Evolutionary conservation across 2,329 filamentous ascomycete genomes (phyloP).

Genomic region (Stachybotrys chlorohalonatus): DNA sequence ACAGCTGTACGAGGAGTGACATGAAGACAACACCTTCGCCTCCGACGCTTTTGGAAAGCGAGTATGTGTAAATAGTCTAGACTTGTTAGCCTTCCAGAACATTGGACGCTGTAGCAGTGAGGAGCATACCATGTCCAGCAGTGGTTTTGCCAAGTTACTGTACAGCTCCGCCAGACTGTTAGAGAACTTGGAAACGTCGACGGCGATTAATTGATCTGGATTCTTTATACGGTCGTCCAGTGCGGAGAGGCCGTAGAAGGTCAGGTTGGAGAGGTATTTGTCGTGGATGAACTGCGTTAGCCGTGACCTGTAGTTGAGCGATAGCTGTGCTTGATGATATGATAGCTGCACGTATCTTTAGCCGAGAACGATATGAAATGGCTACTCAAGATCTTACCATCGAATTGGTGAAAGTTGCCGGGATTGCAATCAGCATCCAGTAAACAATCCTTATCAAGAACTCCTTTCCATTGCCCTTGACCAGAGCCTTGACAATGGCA

Average conservation of each 20-base stretch:
- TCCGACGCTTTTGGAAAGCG: constrained; percentile 87
- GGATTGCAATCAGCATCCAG: constrained; percentile 98
- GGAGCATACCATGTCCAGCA: constrained; percentile 71
- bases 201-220: constrained; percentile 91
- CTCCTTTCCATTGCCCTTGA: constrained; percentile 83
- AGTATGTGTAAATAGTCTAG: constrained; percentile 84
- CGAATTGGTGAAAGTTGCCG: constrained; percentile 95
- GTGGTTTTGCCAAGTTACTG: constrained; percentile 89
- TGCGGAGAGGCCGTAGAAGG: constrained; percentile 92
- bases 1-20: constrained; percentile 87
- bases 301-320: constrained; percentile 83
- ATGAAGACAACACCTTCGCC: constrained; percentile 94
- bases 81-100: background rate
- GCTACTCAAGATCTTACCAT: constrained; percentile 56
- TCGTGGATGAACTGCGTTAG: constrained; percentile 94
- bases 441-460: constrained; percentile 83
- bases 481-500: constrained; percentile 80
- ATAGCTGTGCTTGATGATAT: constrained; percentile 92
- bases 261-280: constrained; percentile 93
- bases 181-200: constrained; percentile 93
- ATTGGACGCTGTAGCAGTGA: background rate
- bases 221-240: constrained; percentile 98
- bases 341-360: constrained; percentile 55
- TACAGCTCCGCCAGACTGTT: constrained; percentile 93
- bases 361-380: background rate